phyloP scores from a whole-genome alignment of 352 stramenopile genomes.

The Globisporangium radiosum region DNA sequence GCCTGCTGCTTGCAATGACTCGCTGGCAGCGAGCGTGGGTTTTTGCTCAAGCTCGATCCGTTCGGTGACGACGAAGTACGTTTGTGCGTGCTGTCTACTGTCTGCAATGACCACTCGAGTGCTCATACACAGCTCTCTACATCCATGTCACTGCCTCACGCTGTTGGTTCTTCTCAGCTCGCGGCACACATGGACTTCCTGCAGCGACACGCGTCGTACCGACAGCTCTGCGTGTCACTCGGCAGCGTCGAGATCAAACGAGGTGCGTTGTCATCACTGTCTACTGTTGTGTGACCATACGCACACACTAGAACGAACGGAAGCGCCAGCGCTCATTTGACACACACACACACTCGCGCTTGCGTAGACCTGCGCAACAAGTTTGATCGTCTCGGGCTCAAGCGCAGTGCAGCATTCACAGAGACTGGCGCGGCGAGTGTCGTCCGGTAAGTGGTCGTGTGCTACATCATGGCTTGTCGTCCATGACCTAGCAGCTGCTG shows the following conservation, averaged over 20 bases:
- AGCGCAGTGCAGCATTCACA: conserved; percentile 32
- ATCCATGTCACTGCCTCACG: too few species aligned
- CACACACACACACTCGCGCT: neutral
- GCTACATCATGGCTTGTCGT: neutral
- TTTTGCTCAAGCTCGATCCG: conserved; percentile 42
- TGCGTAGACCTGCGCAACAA: conserved; percentile 46
- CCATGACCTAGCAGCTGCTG: too few species aligned
- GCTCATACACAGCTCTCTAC: neutral
- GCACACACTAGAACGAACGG: neutral
- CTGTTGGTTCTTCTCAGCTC: conserved; percentile 19
- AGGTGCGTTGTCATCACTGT: conserved; percentile 19
- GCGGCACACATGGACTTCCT: conserved; percentile 45
- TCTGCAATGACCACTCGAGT: neutral
- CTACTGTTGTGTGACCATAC: neutral
- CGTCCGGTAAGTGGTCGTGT: conserved; percentile 21
- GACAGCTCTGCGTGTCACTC: conserved; percentile 42
- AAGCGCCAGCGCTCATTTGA: too few species aligned
- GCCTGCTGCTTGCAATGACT: neutral
- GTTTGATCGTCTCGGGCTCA: conserved; percentile 50
- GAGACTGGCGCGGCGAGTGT: conserved; percentile 23
- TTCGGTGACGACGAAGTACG: conserved; percentile 41
- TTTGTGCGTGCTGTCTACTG: too few species aligned
- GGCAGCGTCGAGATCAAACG: conserved; percentile 37
- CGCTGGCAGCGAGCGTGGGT: conserved; percentile 16
- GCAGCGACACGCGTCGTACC: conserved; percentile 20